Conservation (phyloP, 805 yeast genomes). For the Cyberlindnera suaveolens region DNA sequence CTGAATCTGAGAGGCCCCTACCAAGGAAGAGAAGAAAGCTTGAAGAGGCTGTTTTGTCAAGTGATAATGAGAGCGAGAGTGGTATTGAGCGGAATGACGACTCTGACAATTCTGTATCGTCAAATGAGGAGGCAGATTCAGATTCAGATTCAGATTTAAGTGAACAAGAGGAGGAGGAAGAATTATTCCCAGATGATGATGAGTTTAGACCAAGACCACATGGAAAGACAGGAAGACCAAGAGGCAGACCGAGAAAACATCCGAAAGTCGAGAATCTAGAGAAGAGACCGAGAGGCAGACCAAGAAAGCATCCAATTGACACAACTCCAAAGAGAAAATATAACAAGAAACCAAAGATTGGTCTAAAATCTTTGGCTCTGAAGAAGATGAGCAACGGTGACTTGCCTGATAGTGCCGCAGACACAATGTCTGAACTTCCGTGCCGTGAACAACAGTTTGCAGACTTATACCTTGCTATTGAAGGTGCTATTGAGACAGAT, state of each 20-base stretch:
- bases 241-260: conserved; percentile 22
- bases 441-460: conserved; percentile 84
- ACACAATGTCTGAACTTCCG: conserved; percentile 45
- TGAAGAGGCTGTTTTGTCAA: conserved; percentile 7
- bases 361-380: conserved; percentile 13
- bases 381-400: conserved; percentile 3
- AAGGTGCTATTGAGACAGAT: conserved; percentile 60
- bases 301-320: conserved; percentile 20
- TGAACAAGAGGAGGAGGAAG: conserved; percentile 10
- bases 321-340: conserved; percentile 15
- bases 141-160: too few species aligned
- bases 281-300: conserved; percentile 14
- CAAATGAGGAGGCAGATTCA: conserved; percentile 10
- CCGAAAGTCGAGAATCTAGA: conserved; percentile 24
- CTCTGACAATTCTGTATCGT: not conserved
- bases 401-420: not conserved
- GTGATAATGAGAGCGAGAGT: conserved; percentile 1
- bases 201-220: conserved; percentile 22
- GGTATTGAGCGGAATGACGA: conserved; percentile 9
- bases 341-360: conserved; percentile 24
- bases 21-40: not conserved
- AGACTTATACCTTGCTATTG: conserved; percentile 59
- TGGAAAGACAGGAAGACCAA: not conserved
- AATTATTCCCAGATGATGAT: conserved; percentile 12
- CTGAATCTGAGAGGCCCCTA: not conserved